phyloP scores from a whole-genome alignment of 1,139 yeast genomes.

The Suhomyces bolitotheri region DNA sequence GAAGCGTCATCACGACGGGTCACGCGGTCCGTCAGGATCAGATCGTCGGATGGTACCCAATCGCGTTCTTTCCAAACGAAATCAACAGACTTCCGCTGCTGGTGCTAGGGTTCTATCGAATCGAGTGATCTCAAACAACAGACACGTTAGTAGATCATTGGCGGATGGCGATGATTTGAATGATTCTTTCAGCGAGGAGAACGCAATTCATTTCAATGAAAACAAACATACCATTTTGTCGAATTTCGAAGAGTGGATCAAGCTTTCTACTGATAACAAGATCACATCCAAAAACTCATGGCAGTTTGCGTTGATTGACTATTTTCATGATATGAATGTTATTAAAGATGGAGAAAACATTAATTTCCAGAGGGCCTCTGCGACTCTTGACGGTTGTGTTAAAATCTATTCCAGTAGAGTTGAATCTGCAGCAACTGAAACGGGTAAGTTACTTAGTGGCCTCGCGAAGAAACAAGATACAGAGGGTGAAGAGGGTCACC shows the following conservation, averaged over 20 bases:
- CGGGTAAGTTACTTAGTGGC: slow-evolving; percentile 83
- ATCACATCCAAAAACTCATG: slow-evolving; percentile 68
- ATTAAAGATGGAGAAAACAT: slow-evolving; percentile 61
- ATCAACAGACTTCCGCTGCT: slow-evolving; percentile 4
- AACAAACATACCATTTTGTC: slow-evolving; percentile 47
- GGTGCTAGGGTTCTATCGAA: slow-evolving; percentile 15
- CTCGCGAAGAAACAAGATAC: slow-evolving; percentile 35
- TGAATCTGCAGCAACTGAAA: slow-evolving; percentile 89
- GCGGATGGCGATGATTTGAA: slow-evolving; percentile 12
- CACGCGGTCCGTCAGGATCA: slow-evolving; percentile 7
- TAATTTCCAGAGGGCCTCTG: slow-evolving; percentile 75
- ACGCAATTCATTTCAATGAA: slow-evolving; percentile 46
- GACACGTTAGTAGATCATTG: slow-evolving; percentile 21
- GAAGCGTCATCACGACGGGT: slow-evolving; percentile 12
- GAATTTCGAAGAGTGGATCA: slow-evolving; percentile 90
- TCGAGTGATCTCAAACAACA: slow-evolving; percentile 18
- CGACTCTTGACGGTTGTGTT: slow-evolving; percentile 83
- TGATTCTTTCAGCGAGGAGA: slow-evolving; percentile 36
- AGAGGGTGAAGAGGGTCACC: slow-evolving; percentile 16
- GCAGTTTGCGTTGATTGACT: slow-evolving; percentile 88
- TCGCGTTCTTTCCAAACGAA: slow-evolving; percentile 15
- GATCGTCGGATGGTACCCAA: slow-evolving; percentile 16
- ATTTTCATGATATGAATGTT: slow-evolving; percentile 69
- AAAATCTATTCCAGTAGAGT: slow-evolving; percentile 83
- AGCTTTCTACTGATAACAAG: slow-evolving; percentile 84